A percentile compares a stretch with the other conserved stretches of the same genome.
These are phyloP conservation scores for Kazachstania taianensis DNA, from an alignment of 805 yeast species.

Conservation along the genomic window DNA sequence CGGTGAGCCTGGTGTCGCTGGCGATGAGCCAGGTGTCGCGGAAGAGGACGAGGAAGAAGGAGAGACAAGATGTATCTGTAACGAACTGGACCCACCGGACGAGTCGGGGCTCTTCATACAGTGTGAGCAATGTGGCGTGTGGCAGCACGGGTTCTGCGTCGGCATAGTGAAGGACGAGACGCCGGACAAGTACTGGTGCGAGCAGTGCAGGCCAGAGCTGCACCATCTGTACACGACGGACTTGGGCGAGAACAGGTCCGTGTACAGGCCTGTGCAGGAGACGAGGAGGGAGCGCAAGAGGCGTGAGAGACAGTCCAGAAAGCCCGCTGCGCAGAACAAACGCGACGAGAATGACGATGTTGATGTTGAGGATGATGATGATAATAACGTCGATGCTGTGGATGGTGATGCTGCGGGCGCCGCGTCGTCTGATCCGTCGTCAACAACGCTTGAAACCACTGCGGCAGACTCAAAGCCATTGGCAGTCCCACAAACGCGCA, in stretches of 20 bases:
- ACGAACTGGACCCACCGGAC: slow-evolving; percentile 36
- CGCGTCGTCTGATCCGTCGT: background rate
- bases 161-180: slow-evolving; percentile 60
- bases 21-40: slow-evolving; percentile 17
- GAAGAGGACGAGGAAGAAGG: slow-evolving; percentile 34
- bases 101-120: slow-evolving; percentile 62
- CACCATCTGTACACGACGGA: slow-evolving; percentile 36
- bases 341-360: background rate
- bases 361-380: background rate
- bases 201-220: slow-evolving; percentile 74
- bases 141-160: slow-evolving; percentile 98
- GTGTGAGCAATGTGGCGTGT: slow-evolving; percentile 83
- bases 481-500: background rate
- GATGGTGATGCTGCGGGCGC: background rate
- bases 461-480: background rate
- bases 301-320: slow-evolving; percentile 8
- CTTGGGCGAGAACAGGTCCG: slow-evolving; percentile 19
- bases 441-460: background rate
- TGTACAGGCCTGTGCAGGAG: slow-evolving; percentile 34
- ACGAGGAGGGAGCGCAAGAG: slow-evolving; percentile 26
- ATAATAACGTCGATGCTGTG: background rate
- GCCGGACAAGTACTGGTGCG: slow-evolving; percentile 95
- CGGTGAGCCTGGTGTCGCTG: background rate
- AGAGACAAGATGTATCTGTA: slow-evolving; percentile 38
- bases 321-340: background rate